A percentile compares a stretch with the other conserved stretches of the same genome.
These are phyloP conservation scores for Ceratocystis destructans DNA, from an alignment of 2,329 filamentous ascomycete genomes.

Conservation along the genomic window DNA sequence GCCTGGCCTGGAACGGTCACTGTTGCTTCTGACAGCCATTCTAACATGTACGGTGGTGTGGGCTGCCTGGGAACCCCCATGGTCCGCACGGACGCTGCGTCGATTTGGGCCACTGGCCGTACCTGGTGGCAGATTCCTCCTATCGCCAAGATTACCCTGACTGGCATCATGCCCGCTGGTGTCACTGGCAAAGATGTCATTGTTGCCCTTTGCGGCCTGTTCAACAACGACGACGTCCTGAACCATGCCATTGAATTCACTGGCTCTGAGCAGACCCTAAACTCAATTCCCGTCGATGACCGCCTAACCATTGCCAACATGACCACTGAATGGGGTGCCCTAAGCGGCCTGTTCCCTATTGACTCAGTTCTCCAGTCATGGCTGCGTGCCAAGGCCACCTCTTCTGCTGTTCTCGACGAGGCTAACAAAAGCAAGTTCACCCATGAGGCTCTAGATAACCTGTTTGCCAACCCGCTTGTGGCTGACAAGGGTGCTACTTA, in stretches of 20 bases:
- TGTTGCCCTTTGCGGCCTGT: constrained; percentile 71
- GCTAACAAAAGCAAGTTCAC: constrained; percentile 46
- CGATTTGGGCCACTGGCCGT: constrained; percentile 67
- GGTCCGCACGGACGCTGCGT: constrained; percentile 75
- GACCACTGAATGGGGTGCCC: constrained; percentile 68
- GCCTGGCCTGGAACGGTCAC: constrained; percentile 70
- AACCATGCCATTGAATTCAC: constrained; percentile 87
- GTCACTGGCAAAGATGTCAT: constrained; percentile 94
- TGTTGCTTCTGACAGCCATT: constrained; percentile 67
- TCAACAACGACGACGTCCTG: constrained; percentile 75
- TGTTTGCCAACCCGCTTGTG: constrained; percentile 50
- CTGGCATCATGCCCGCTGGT: constrained; percentile 58
- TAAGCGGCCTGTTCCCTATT: constrained; percentile 56
- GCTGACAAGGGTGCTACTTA: constrained; percentile 71
- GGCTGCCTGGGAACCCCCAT: constrained; percentile 65
- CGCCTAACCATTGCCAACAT: constrained; percentile 66
- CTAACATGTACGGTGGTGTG: constrained; percentile 72
- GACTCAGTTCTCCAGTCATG: constrained; percentile 58
- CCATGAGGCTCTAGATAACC: constrained; percentile 57
- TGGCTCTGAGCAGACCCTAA: constrained; percentile 64
- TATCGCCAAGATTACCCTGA: constrained; percentile 65
- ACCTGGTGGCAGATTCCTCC: constrained; percentile 89
- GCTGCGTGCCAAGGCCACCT: constrained; percentile 64
- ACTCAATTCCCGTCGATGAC: constrained; percentile 56
- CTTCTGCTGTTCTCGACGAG: constrained; percentile 44